phyloP scores from a whole-genome alignment of 441 rosid species.

The Arabidopsis hybrid region DNA sequence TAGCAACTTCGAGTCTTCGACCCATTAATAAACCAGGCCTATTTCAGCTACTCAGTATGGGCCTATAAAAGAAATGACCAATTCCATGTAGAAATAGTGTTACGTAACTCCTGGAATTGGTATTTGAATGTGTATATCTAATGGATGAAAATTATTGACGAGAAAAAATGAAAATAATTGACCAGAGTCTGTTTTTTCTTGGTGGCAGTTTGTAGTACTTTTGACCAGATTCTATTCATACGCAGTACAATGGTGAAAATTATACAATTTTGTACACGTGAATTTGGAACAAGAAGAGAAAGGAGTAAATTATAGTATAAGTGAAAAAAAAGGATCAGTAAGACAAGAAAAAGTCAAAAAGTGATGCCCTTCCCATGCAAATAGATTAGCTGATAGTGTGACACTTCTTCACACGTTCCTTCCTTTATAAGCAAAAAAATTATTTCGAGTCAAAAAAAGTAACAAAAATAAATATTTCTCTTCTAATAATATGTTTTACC shows the following conservation, averaged over 20 bases:
- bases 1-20: neutral
- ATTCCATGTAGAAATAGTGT: neutral
- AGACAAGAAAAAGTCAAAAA: conserved; percentile 2
- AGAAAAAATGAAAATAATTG: conserved; percentile 8
- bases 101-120: neutral
- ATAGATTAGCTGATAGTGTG: neutral
- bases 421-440: neutral
- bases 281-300: neutral
- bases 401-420: conserved; percentile 33
- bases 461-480: neutral
- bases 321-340: neutral
- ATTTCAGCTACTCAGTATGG: neutral
- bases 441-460: neutral
- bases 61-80: neutral
- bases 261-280: conserved; percentile 18
- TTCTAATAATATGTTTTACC: neutral
- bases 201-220: conserved; percentile 2
- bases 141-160: conserved; percentile 18
- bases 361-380: conserved; percentile 38
- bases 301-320: neutral
- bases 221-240: conserved; percentile 36
- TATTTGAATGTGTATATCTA: neutral
- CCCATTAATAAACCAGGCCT: conserved; percentile 14
- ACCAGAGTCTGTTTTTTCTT: conserved; percentile 9
- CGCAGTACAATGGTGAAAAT: conserved; percentile 4